Evolutionary conservation across 345 rosid genomes (phyloP), one percentile per base, ranked within the genome.

Genomic region (Leavenworthia alabamica): DNA sequence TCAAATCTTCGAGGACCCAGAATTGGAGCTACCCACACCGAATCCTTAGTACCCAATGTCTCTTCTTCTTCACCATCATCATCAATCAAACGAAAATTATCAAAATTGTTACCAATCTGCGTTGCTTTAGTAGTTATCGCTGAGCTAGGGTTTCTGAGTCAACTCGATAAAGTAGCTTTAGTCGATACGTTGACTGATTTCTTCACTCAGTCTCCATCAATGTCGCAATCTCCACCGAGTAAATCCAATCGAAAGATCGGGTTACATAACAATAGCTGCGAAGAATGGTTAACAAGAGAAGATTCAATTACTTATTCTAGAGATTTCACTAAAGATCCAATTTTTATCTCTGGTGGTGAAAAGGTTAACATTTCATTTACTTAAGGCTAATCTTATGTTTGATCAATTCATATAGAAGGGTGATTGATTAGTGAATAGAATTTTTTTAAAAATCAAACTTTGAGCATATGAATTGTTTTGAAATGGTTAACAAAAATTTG

Each of bases 61-160:
- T 37, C 72, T 7, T 64, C 83, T 33, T 64, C 80, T 1, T 45
- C 32, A 36, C 44, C 53, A 1, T 26, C 75, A 41, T 36, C 67
- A 27, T 35, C 62, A 3, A 7, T 66, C 37, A 89, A 73, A 73
- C 78, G 59, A 79, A 93, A 80, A 59, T 77, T 87, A 60, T 77
- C 89, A 16, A 85, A 72, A 51, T 41, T 81, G 26, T 51, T 93
- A 73, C 90, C 89, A 16, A 35, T 85, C 56, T 78, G 85, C 45
- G 91, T 93, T 42, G 77, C 78, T 27, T 64, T 92, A 8, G 91
- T 85, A 22, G 83, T 89, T 40, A 49, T 83, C 31, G 85, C 81
- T 6, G 97, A 89, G 82, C 81, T 89, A 66, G 81, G 76, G 57
- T 85, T 92, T 60, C 77, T 92, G 79, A 85, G 94, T 80, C 85